Evolutionary conservation across 257 asterid species (phyloP).

Genomic region (Salvia hispanica): DNA sequence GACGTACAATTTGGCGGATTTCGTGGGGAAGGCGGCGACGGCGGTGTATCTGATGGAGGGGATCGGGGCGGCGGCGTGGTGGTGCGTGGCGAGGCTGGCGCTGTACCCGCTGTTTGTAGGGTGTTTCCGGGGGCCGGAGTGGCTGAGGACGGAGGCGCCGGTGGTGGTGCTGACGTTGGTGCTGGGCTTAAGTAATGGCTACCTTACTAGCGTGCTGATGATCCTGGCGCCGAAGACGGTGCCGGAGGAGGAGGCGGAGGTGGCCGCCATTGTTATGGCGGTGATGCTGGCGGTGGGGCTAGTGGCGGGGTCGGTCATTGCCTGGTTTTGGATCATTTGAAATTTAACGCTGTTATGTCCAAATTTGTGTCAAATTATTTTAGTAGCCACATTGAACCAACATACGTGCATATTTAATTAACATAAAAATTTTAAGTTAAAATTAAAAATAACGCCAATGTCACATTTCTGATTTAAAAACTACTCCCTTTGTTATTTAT

Average conservation of each 20-base stretch:
- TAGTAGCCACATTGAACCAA: too few species aligned
- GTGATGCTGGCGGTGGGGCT: conserved; percentile 66
- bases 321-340: conserved; percentile 83
- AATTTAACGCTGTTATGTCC: too few species aligned
- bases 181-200: conserved; percentile 73
- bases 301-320: conserved; percentile 62
- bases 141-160: conserved; percentile 72
- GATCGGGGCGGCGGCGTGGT: conserved; percentile 57
- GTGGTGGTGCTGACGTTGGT: conserved; percentile 55
- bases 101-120: conserved; percentile 66
- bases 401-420: too few species aligned
- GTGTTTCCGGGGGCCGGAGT: conserved; percentile 69
- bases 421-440: too few species aligned
- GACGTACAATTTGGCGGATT: conserved; percentile 60
- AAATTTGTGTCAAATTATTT: too few species aligned
- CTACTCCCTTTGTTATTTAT: too few species aligned
- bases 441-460: too few species aligned
- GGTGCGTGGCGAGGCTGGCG: conserved; percentile 57
- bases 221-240: conserved; percentile 73
- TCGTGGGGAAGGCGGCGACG: conserved; percentile 64
- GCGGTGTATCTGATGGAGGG: conserved; percentile 44
- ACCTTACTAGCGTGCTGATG: conserved; percentile 79
- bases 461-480: too few species aligned
- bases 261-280: conserved; percentile 73
- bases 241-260: conserved; percentile 58